Evolutionary conservation across 73 alveolate genomes (phyloP).

Genomic region (Symbiodinium pilosum): DNA sequence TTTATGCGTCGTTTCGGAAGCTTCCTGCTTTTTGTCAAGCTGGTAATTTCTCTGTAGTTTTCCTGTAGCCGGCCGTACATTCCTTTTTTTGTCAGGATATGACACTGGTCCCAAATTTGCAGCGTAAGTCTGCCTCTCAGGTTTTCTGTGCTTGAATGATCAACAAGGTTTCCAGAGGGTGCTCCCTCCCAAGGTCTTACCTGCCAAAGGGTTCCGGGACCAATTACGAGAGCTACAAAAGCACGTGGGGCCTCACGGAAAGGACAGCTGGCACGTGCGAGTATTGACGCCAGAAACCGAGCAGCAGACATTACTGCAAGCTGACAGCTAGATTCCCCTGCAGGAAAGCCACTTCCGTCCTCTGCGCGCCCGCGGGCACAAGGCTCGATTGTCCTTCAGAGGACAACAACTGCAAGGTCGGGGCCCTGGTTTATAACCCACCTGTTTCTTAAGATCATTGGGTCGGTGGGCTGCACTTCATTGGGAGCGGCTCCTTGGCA

Average conservation of each 20-base stretch:
- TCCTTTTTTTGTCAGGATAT: not conserved
- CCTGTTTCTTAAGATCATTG: too few relatives aligned
- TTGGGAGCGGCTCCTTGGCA: too few relatives aligned
- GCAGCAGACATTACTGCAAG: too few relatives aligned
- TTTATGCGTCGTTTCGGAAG: too few relatives aligned
- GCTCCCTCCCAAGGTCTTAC: not conserved
- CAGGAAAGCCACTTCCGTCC: slow-evolving; percentile 27
- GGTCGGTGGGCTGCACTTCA: too few relatives aligned
- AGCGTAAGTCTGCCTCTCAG: slow-evolving; percentile 3
- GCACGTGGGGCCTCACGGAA: slow-evolving; percentile 36
- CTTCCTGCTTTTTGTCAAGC: too few relatives aligned
- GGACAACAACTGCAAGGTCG: slow-evolving; percentile 29
- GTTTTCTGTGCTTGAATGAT: not conserved
- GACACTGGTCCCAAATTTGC: not conserved
- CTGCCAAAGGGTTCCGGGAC: slow-evolving; percentile 22
- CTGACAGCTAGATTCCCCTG: not conserved
- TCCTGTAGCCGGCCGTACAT: too few relatives aligned
- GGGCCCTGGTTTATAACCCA: not conserved
- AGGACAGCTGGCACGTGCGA: not conserved
- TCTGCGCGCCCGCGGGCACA: slow-evolving; percentile 16
- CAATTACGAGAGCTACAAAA: slow-evolving; percentile 18
- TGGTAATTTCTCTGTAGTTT: not conserved
- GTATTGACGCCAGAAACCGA: too few relatives aligned
- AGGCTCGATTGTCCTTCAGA: slow-evolving; percentile 22
- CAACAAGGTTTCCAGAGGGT: not conserved